Evolutionary conservation across 768 basidiomycete species (phyloP), one percentile per base, ranked within the genome.

Genomic region (Tubosaeta sp.): DNA sequence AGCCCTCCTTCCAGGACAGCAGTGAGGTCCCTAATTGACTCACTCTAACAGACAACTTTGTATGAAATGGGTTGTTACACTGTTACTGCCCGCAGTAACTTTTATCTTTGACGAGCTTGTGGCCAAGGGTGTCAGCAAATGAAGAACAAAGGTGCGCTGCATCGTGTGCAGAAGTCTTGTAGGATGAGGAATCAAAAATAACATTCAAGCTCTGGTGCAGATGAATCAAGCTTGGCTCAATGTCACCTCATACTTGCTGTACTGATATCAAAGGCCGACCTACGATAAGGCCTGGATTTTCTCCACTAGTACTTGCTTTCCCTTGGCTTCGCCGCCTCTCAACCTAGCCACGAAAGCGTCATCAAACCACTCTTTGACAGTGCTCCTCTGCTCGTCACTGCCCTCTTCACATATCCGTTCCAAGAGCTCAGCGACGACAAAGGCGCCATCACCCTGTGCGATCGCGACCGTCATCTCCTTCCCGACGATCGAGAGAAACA

Each of bases 351-450:
- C 64, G 26, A 80, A 77, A 4, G 75, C 71, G 17, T 68, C 59
- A 12, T 65, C 70, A 64, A 92, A 88, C 85, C 85, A 88, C 8
- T 51, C 61, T 62, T 76, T 82, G 47, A 88, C 61, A 29, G 55
- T 73, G 56, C 65, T 63, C 60, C 74, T 76, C 53, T 74, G 75
- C 22, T 68, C 70, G 9, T 65, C 64, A 13, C 55, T 67, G 5
- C 72, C 74, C n/a, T 71, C 74, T 26, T 71, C 72, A 27, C 63
- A 65, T 38, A 88, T 67, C 26, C 84, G 76, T 58, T 84, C 83
- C 62, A 85, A 79, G 29, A 91, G 71, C 64, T 86, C 89, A 0
- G 84, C 83, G 2, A 92, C 75, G 14, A 93, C 79, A 59, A 92
- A 94, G 5, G 83, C 77, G 0, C 91, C 91, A 47, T 81, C 79